These are phyloP conservation scores for Plasmodium falciparum DNA, from an alignment of 169 alveolate genomes.

Conservation along the genomic window DNA sequence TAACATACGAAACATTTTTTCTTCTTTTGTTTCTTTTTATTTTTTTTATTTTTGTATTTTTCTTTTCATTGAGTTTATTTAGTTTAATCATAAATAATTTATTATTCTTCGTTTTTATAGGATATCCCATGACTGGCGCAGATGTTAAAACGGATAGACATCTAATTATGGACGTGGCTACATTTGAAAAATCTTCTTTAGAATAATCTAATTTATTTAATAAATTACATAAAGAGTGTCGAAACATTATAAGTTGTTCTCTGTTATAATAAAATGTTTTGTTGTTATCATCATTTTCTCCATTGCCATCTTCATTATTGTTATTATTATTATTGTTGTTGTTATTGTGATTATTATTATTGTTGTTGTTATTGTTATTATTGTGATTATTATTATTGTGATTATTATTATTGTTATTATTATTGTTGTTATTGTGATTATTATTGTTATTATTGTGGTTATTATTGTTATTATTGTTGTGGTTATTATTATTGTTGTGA, in stretches of 20 bases:
- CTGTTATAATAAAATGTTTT: constrained; percentile 37
- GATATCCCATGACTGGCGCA: constrained; percentile 73
- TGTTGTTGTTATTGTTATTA: neutral
- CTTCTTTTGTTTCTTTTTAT: constrained; percentile 66
- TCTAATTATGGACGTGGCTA: constrained; percentile 67
- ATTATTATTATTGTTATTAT: neutral
- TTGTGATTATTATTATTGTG: neutral
- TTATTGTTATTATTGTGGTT: neutral
- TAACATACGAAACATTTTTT: constrained; percentile 38
- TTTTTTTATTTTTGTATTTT: constrained; percentile 52
- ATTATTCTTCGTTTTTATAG: constrained; percentile 66
- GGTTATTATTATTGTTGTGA: constrained; percentile 18
- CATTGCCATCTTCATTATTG: constrained; percentile 24
- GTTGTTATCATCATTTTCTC: constrained; percentile 22
- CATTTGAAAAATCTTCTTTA: constrained; percentile 58
- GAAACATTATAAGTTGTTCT: constrained; percentile 54
- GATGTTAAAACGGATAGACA: constrained; percentile 74
- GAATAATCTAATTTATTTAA: constrained; percentile 58
- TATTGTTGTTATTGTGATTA: neutral
- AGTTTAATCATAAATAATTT: constrained; percentile 57
- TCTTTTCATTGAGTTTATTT: constrained; percentile 59
- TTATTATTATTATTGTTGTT: neutral
- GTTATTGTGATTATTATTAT: neutral
- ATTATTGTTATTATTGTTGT: constrained; percentile 22
- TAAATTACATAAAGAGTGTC: constrained; percentile 44